phyloP scores from a whole-genome alignment of 306 rosid species.

The Hippophae tibetana region DNA sequence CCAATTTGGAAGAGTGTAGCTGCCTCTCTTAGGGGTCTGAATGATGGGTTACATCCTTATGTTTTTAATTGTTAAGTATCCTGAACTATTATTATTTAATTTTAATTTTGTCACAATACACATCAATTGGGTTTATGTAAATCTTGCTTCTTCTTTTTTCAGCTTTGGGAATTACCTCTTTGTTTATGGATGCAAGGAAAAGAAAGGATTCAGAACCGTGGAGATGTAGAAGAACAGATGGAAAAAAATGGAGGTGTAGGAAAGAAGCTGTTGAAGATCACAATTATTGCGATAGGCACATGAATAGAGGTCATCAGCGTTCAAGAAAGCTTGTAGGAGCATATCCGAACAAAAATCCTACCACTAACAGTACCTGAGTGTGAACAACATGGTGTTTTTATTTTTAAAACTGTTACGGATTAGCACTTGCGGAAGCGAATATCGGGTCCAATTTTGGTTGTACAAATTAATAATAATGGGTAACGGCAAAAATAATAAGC shows the following conservation, averaged over 20 bases:
- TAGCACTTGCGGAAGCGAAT: no score
- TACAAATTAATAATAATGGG: no score
- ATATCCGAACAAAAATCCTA: no score
- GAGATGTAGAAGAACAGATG: conserved; percentile 19
- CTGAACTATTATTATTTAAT: neutral
- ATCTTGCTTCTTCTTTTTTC: neutral
- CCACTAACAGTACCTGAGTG: neutral
- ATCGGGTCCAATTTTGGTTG: no score
- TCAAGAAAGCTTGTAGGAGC: conserved; percentile 6
- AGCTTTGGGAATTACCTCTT: conserved; percentile 1
- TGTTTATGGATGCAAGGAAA: conserved; percentile 6
- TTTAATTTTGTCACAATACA: no score
- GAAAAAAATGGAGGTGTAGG: conserved; percentile 16
- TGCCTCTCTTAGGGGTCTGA: neutral
- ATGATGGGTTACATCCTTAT: neutral
- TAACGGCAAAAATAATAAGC: no score
- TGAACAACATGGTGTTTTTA: neutral
- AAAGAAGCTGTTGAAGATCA: conserved; percentile 15
- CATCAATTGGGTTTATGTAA: no score
- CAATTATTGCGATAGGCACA: conserved; percentile 17
- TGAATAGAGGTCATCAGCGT: conserved; percentile 18
- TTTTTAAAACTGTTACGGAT: no score
- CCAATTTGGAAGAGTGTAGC: conserved; percentile 13
- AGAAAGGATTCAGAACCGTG: conserved; percentile 12
- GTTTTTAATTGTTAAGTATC: neutral